Evolutionary conservation across 2,329 filamentous ascomycete species (phyloP), one percentile per base, ranked within the genome.

Genomic region (Aureobasidium sp.): DNA sequence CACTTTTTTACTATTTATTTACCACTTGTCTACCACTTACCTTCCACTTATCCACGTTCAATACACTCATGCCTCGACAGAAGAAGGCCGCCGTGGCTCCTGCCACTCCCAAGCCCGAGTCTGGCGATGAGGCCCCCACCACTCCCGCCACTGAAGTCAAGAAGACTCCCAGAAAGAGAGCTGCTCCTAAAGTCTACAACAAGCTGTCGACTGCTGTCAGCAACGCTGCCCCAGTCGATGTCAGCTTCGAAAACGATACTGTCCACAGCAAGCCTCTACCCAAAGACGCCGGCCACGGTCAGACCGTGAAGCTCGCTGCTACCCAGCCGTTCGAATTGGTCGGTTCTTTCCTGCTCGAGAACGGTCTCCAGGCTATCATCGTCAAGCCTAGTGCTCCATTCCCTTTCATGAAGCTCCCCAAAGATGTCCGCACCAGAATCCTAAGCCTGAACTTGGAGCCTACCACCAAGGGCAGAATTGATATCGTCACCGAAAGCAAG

Each of bases 321-420:
- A 49, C 65, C 5, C 66, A 68, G 25, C 64, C 68, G 1, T 77
- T 77, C 67, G 63, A 64, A 12, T 63, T 75, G 4, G 48, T 70
- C 20, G 70, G 68, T 36, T 70, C 71, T 7, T 72, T 36, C 17
- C 71, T 70, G 29, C 64, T 74, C 48, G 66, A 68, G 1, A 69
- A 71, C 68, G 70, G 73, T 20, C 64, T 69, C 52, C 70, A 74
- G 60, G 73, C 71, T 14, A 68, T 76, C 57, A 55, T 76, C 29
- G 31, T 77, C 61, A 68, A 69, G 25, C 72, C 73, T 2, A 67
- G 69, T 31, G 67, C 68, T 49, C 68, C 72, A 0, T 74, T 76
- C 66, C 64, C 62, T 0, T 70, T 75, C 67, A 53, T 73, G 56
- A 65, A 66, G 29, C 68, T 77, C 0, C 66, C 70, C 0, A 9